These are phyloP conservation scores for Elasticomyces elasticus DNA, from an alignment of 495 filamentous ascomycete species.

Conservation along the genomic window DNA sequence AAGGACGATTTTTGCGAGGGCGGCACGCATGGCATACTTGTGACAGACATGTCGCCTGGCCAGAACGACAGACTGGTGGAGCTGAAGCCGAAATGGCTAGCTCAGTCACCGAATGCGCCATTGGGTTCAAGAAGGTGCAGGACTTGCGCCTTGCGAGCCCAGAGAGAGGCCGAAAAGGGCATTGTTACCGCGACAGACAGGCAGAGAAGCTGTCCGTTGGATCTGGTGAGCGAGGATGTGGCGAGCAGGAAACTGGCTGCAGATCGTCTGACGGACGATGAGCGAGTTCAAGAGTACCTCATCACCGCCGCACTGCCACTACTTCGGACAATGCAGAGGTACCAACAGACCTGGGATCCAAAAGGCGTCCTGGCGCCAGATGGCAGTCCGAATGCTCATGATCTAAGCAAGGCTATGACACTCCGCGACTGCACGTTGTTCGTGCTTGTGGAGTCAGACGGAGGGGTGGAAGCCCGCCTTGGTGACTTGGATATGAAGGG, in stretches of 20 bases:
- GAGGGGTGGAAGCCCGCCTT: constrained; percentile 58
- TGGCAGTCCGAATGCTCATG: not conserved
- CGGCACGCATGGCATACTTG: constrained; percentile 46
- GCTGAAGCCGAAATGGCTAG: constrained; percentile 93
- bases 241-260: not conserved
- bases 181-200: constrained; percentile 7
- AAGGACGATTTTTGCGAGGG: constrained; percentile 2
- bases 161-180: constrained; percentile 34
- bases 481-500: constrained; percentile 86
- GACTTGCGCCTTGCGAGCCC: constrained; percentile 68
- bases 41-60: constrained; percentile 67
- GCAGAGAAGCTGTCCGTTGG: constrained; percentile 13
- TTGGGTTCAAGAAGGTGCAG: constrained; percentile 57
- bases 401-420: constrained; percentile 59
- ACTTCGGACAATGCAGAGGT: not conserved
- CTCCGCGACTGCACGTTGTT: constrained; percentile 81
- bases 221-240: constrained; percentile 4
- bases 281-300: not conserved
- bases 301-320: not conserved
- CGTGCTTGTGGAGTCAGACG: constrained; percentile 44
- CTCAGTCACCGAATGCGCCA: constrained; percentile 72
- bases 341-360: constrained; percentile 5
- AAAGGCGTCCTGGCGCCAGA: constrained; percentile 18
- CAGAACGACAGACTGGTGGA: constrained; percentile 39
- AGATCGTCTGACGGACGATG: not conserved